Base-by-base conservation (phyloP, 495 filamentous ascomycete genomes). In the Neurospora intermedia region DNA sequence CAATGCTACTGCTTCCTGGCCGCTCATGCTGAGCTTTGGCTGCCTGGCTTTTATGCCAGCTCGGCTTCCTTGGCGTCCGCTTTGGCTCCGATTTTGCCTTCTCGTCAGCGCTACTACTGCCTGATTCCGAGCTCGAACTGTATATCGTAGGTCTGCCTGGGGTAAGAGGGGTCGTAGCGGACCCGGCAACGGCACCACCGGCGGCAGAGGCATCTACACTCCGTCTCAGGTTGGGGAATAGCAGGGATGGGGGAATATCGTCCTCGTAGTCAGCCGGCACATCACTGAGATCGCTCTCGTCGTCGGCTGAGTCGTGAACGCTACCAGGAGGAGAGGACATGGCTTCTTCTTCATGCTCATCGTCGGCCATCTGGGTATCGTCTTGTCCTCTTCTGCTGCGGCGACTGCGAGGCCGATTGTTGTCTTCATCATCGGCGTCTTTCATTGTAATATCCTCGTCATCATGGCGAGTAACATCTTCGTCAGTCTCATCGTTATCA, bases 201-300 rank as follows among this genome's bases (percentile, higher is more conserved):
- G 54, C 74, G 16, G 71, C 73, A 38, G 72, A 76, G 7, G 72
- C 75, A 38, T 81, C 78, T 45, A 79, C 78, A n/a, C 80, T 82
- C 72, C 79, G 80, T 20, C 82, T 71, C 11, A 85, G 72, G 70
- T 84, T 84, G 0, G 83, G 84, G 70, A 86, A 86, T 78, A 86
- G 78, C 43, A 86, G 69, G 38, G 81, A 78, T 39, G 83, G 77
- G 9, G 83, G 82, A 69, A 81, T 78, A 20, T 85, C 81, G 62
- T 85, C 81, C 70, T 87, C 85, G 42, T 85, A 83, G 69, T 83
- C 84, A 16, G 88, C 84, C 4, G 87, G 85, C 43, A 90, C 86
- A 71, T 94, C 92, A 71, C 90, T 93, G 9, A 94, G 81, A 73
- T 94, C 92, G 78, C 91, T 94, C 81, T 94, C 92, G 73, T 93